Evolutionary conservation across 495 filamentous ascomycete genomes (phyloP).

Genomic region (Aspergillus sparsus): DNA sequence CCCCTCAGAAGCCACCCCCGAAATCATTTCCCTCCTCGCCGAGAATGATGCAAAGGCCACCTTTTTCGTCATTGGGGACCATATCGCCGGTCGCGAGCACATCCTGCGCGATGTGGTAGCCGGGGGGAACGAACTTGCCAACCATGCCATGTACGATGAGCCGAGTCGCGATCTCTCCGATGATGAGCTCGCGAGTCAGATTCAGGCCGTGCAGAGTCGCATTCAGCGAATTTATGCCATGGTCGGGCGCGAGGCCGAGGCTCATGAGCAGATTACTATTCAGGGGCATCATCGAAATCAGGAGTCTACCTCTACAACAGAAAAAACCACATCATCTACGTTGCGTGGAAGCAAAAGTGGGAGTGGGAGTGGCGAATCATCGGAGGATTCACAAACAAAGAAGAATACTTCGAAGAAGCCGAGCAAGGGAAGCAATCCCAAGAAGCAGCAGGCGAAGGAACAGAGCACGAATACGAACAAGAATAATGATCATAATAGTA

Average conservation of each 20-base stretch:
- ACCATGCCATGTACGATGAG: slow-evolving; percentile 87
- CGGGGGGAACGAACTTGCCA: slow-evolving; percentile 70
- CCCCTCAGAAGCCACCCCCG: slow-evolving; percentile 69
- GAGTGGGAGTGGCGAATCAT: no score
- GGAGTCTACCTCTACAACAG: neutral
- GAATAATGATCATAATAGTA: no score
- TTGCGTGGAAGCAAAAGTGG: no score
- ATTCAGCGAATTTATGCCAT: slow-evolving; percentile 39
- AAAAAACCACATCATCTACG: neutral
- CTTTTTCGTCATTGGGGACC: slow-evolving; percentile 78
- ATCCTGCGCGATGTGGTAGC: slow-evolving; percentile 62
- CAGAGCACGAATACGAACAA: no score
- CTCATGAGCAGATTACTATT: slow-evolving; percentile 10
- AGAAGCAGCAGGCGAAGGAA: no score
- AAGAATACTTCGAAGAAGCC: no score
- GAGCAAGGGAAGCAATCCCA: no score
- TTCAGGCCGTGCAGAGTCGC: slow-evolving; percentile 43
- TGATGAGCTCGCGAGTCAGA: slow-evolving; percentile 38
- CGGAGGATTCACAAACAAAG: no score
- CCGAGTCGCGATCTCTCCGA: slow-evolving; percentile 53
- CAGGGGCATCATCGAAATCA: neutral
- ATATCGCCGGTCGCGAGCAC: slow-evolving; percentile 62
- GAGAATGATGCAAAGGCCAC: slow-evolving; percentile 62
- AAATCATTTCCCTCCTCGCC: slow-evolving; percentile 66
- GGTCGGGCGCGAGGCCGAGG: slow-evolving; percentile 12